phyloP scores from a whole-genome alignment of 257 asterid species.

The Rhazya stricta region DNA sequence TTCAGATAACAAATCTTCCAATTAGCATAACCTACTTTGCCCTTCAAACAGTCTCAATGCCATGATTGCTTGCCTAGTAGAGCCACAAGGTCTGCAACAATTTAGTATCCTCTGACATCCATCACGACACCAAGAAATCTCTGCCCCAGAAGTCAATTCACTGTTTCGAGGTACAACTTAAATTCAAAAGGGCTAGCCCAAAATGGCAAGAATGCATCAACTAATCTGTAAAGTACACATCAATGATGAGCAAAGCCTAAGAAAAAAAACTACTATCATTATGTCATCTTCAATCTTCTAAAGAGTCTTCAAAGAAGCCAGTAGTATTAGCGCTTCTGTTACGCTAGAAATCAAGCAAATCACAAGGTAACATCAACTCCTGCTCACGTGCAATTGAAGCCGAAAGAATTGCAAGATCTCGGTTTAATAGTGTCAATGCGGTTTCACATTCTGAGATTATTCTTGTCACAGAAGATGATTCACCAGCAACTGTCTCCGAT shows the following conservation, averaged over 20 bases:
- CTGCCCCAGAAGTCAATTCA: neutral
- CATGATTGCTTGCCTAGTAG: neutral
- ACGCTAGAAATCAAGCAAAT: neutral
- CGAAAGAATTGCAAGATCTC: constrained; percentile 87
- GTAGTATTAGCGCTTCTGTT: too few relatives aligned
- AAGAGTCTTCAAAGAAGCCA: too few relatives aligned
- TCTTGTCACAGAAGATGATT: constrained; percentile 82
- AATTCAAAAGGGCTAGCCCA: neutral
- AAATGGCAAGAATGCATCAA: constrained; percentile 2
- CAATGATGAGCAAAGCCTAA: too few relatives aligned
- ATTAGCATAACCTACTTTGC: too few relatives aligned
- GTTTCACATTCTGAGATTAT: constrained; percentile 90
- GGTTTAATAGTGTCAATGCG: constrained; percentile 75
- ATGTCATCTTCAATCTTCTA: constrained; percentile 1
- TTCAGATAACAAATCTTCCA: too few relatives aligned
- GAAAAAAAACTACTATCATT: neutral
- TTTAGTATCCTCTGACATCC: neutral
- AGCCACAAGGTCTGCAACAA: neutral
- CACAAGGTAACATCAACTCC: constrained; percentile 49
- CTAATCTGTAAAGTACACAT: neutral
- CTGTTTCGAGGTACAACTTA: neutral
- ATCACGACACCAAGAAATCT: neutral
- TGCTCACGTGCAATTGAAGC: constrained; percentile 86
- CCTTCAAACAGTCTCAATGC: neutral
- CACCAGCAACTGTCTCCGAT: constrained; percentile 76